Evolutionary conservation across 176 grass and related monocot genomes (phyloP).

Genomic region (Oryza nivara): DNA sequence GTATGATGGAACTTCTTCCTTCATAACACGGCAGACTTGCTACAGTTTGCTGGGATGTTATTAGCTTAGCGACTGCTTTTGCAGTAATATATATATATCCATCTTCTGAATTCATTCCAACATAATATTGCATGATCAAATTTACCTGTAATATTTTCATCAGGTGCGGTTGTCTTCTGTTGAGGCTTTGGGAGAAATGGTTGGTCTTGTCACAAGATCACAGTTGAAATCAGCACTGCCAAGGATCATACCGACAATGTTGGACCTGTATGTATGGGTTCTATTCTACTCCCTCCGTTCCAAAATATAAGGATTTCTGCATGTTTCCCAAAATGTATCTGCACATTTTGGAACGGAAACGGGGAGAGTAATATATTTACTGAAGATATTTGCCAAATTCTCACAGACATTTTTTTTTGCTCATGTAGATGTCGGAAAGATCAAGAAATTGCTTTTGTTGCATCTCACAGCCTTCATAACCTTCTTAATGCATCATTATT

Average conservation of each 20-base stretch:
- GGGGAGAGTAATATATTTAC: conserved; percentile 29
- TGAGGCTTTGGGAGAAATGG: conserved; percentile 98
- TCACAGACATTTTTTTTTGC: conserved; percentile 39
- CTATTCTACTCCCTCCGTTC: conserved; percentile 13
- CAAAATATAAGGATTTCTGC: too few relatives aligned
- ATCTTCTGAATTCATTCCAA: not conserved
- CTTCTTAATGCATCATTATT: conserved; percentile 80
- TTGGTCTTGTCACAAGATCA: conserved; percentile 89
- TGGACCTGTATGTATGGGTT: conserved; percentile 93
- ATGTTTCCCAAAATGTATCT: too few relatives aligned
- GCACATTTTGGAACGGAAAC: too few relatives aligned
- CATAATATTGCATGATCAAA: conserved; percentile 7
- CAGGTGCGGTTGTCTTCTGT: conserved; percentile 88
- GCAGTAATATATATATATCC: not conserved
- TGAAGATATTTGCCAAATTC: conserved; percentile 30
- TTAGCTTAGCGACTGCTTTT: not conserved
- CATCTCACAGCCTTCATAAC: conserved; percentile 86
- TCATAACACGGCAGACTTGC: not conserved
- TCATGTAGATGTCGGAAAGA: conserved; percentile 86
- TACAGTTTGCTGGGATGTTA: conserved; percentile 1
- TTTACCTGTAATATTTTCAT: conserved; percentile 39
- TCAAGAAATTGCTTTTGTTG: conserved; percentile 85
- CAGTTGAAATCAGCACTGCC: conserved; percentile 91
- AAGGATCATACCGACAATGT: conserved; percentile 87
- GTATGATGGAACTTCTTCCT: not conserved